Conservation (phyloP, 768 basidiomycete species). For the Phaeolepiota aurea region DNA sequence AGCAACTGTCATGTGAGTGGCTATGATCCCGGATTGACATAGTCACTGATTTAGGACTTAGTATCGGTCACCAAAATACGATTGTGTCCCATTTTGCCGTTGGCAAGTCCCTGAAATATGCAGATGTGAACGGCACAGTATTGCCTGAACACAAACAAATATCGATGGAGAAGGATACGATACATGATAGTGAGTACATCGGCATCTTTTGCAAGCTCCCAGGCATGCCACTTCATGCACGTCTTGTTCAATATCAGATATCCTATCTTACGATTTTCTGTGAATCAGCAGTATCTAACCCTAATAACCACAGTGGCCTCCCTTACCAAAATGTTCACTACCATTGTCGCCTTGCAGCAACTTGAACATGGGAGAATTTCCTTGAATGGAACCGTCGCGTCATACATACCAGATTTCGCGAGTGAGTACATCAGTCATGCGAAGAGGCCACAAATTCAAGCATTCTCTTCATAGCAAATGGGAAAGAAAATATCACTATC, state of each 20-base stretch:
- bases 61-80: too few species aligned
- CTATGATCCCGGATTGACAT: too few species aligned
- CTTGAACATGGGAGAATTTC: conserved; percentile 13
- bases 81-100: conserved; percentile 18
- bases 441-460: neutral
- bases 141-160: conserved; percentile 10
- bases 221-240: too few species aligned
- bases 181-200: conserved; percentile 18
- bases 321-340: conserved; percentile 20
- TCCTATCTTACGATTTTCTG: too few species aligned
- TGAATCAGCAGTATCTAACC: neutral
- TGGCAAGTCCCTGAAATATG: conserved; percentile 13
- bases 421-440: conserved; percentile 6
- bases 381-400: conserved; percentile 13
- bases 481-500: conserved; percentile 18
- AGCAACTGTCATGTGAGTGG: conserved; percentile 17
- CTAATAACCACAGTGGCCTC: conserved; percentile 15
- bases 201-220: too few species aligned
- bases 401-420: conserved; percentile 16
- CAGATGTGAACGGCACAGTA: conserved; percentile 14
- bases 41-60: too few species aligned
- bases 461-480: conserved; percentile 9
- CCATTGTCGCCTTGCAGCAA: conserved; percentile 17
- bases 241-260: too few species aligned
- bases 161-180: conserved; percentile 11